Evolutionary conservation across 129 eudicot species (phyloP).

Genomic region (Helianthus tuberosus): DNA sequence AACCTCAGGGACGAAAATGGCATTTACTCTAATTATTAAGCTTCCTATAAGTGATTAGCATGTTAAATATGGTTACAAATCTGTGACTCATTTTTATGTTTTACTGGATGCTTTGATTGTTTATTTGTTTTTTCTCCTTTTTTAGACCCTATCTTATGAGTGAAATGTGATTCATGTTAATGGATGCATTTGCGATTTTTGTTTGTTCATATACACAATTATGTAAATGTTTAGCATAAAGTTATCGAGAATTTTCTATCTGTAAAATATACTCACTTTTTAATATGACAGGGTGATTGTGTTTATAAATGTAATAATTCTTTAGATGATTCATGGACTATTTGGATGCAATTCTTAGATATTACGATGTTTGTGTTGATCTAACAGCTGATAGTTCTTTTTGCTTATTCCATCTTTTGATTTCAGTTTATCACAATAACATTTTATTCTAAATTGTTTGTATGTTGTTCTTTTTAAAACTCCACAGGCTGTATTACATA

Average conservation of each 20-base stretch:
- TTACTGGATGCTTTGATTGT: no score
- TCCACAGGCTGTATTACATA: constrained; percentile 67
- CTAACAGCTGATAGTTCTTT: neutral
- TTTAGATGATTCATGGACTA: neutral
- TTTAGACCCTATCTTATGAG: no score
- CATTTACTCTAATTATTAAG: no score
- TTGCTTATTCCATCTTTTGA: neutral
- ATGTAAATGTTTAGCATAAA: neutral
- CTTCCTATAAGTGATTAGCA: no score
- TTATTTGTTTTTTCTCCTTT: no score
- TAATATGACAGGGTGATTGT: no score
- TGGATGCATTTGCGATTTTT: no score
- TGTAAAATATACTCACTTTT: neutral
- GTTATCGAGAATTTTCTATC: neutral
- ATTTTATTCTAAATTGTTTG: neutral
- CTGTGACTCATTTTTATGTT: no score
- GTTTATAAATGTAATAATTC: neutral
- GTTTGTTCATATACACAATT: neutral
- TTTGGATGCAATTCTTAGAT: neutral
- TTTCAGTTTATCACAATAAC: neutral
- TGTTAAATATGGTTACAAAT: no score
- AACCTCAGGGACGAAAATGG: no score
- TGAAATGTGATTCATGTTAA: no score
- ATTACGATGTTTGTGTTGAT: neutral
- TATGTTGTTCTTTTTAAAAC: constrained; percentile 13